Evolutionary conservation across 495 filamentous ascomycete species (phyloP).

Genomic region (Penicillium canariense): DNA sequence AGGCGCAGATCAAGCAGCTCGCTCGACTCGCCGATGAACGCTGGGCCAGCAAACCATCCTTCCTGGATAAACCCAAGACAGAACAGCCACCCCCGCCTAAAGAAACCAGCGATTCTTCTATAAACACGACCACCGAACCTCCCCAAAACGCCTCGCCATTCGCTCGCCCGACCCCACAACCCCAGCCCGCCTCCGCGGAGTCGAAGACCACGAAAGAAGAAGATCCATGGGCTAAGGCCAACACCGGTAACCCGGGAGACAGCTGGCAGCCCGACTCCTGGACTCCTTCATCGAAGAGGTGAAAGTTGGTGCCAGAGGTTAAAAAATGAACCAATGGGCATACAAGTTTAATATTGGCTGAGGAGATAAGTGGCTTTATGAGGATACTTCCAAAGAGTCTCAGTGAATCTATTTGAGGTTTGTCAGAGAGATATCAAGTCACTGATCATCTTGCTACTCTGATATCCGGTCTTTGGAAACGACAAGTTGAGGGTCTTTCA

Average conservation of each 20-base stretch:
- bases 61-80: slow-evolving; percentile 55
- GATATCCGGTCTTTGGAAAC: not conserved
- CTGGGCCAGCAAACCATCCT: slow-evolving; percentile 75
- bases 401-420: too few relatives aligned
- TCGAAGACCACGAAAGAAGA: slow-evolving; percentile 31
- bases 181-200: slow-evolving; percentile 12
- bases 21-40: slow-evolving; percentile 78
- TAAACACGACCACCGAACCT: not conserved
- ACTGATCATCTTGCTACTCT: too few relatives aligned
- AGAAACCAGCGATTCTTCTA: slow-evolving; percentile 18
- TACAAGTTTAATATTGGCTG: not conserved
- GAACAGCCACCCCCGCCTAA: slow-evolving; percentile 43
- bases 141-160: not conserved
- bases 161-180: slow-evolving; percentile 1
- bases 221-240: slow-evolving; percentile 60
- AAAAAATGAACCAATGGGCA: too few relatives aligned
- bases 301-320: slow-evolving; percentile 15
- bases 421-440: too few relatives aligned
- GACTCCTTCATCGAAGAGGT: slow-evolving; percentile 46
- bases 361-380: too few relatives aligned
- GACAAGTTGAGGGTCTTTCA: not conserved
- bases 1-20: slow-evolving; percentile 65
- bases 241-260: slow-evolving; percentile 56
- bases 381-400: too few relatives aligned
- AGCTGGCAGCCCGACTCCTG: slow-evolving; percentile 77